phyloP scores from a whole-genome alignment of 139 green algal genomes.

The Mychonastes homosphaera region DNA sequence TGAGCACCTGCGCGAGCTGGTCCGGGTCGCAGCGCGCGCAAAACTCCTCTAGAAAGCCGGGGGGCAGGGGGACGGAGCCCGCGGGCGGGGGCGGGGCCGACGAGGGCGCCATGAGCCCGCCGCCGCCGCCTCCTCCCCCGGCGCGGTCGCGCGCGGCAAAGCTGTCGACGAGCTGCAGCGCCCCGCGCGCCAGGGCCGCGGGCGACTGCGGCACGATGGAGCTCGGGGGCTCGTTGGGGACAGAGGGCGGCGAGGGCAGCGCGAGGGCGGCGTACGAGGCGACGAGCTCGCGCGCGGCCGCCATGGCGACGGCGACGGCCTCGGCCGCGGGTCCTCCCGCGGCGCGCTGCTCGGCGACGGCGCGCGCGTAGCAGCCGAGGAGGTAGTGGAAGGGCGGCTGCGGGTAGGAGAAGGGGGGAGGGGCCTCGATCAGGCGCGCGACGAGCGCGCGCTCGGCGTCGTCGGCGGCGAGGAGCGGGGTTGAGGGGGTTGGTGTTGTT shows the following conservation, averaged over 20 bases:
- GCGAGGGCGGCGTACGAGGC: slow-evolving; percentile 72
- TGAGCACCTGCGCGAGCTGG: slow-evolving; percentile 52
- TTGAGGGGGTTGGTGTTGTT: background rate
- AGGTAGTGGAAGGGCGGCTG: slow-evolving; percentile 70
- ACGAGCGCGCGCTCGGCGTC: slow-evolving; percentile 62
- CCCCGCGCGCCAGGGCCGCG: slow-evolving; percentile 15
- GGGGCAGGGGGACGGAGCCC: slow-evolving; percentile 44
- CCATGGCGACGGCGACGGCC: slow-evolving; percentile 23
- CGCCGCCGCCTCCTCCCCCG: background rate
- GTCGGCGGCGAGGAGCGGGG: slow-evolving; percentile 28
- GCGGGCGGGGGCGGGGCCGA: too few species aligned
- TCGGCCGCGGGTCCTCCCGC: slow-evolving; percentile 9
- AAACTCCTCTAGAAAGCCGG: slow-evolving; percentile 73
- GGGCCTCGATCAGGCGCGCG: slow-evolving; percentile 56
- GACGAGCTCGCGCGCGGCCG: slow-evolving; percentile 52
- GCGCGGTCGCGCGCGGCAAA: slow-evolving; percentile 20
- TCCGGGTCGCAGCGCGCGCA: slow-evolving; percentile 30
- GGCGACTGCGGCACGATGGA: too few species aligned
- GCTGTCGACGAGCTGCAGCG: slow-evolving; percentile 62
- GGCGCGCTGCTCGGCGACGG: slow-evolving; percentile 30
- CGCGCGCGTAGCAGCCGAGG: slow-evolving; percentile 45
- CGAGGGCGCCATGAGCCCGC: background rate
- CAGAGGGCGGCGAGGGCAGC: too few species aligned
- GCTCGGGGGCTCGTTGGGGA: too few species aligned
- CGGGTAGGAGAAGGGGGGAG: slow-evolving; percentile 32